phyloP scores from a whole-genome alignment of 192 early-diverging fungal species.

The Podochytrium sp. region DNA sequence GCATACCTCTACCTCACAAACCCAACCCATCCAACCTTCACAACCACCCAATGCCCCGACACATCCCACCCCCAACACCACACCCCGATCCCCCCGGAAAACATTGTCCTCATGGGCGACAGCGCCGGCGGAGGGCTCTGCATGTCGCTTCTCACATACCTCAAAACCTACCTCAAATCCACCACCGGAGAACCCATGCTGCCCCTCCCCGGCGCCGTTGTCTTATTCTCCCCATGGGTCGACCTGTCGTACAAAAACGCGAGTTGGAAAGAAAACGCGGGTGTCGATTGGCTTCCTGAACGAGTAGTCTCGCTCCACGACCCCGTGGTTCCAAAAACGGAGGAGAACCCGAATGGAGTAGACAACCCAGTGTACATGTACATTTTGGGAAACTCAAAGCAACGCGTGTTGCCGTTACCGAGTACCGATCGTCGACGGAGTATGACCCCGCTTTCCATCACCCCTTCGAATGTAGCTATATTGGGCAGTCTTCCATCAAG shows the following conservation, averaged over 20 bases:
- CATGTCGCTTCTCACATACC: slow-evolving; percentile 49
- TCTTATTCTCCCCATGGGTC: slow-evolving; percentile 48
- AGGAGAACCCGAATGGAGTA: slow-evolving; percentile 16
- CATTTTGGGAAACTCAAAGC: slow-evolving; percentile 39
- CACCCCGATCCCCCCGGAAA: slow-evolving; percentile 38
- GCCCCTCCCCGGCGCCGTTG: slow-evolving; percentile 35
- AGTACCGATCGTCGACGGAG: background rate
- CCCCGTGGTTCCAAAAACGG: slow-evolving; percentile 20
- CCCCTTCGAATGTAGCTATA: background rate
- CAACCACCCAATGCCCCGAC: background rate
- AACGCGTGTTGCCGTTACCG: slow-evolving; percentile 6
- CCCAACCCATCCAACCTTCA: slow-evolving; percentile 43
- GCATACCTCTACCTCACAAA: slow-evolving; percentile 48
- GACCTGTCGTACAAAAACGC: slow-evolving; percentile 41
- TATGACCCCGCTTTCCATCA: background rate
- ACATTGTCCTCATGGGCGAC: slow-evolving; percentile 50
- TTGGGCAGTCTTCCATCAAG: too few relatives aligned
- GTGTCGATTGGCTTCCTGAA: slow-evolving; percentile 43
- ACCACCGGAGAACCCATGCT: slow-evolving; percentile 32
- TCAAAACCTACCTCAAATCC: slow-evolving; percentile 42
- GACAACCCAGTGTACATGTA: slow-evolving; percentile 48
- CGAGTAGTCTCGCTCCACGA: slow-evolving; percentile 37
- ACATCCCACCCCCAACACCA: slow-evolving; percentile 15
- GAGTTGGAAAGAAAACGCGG: slow-evolving; percentile 43
- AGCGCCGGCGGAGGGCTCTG: slow-evolving; percentile 47